Conservation (phyloP, 192 early-diverging fungal species). For the Backusella tarrabulga region DNA sequence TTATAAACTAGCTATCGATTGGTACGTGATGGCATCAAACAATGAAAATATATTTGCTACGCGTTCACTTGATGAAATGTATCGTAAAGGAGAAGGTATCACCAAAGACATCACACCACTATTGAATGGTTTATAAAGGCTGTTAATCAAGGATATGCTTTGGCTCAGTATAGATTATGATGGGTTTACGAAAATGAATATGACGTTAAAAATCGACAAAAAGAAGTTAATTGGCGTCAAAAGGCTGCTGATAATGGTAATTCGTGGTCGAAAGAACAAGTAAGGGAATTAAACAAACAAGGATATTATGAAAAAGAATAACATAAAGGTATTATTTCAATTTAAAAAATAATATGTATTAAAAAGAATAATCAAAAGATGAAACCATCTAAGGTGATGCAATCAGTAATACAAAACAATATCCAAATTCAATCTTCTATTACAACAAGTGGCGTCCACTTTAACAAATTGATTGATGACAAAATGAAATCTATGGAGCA, state of each 20-base stretch:
- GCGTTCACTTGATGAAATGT: accelerated
- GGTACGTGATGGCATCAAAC: not conserved
- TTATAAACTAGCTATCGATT: not conserved
- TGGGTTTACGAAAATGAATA: not conserved
- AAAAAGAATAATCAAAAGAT: too few relatives aligned
- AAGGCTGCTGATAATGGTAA: not conserved
- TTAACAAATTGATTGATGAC: not conserved
- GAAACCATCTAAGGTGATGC: not conserved
- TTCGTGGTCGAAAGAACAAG: too few relatives aligned
- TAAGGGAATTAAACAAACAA: not conserved
- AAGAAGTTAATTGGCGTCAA: not conserved
- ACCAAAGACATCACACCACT: not conserved
- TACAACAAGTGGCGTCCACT: too few relatives aligned
- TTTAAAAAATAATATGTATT: too few relatives aligned
- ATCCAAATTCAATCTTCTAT: too few relatives aligned
- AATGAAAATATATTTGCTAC: not conserved
- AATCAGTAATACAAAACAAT: not conserved
- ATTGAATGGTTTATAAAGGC: not conserved
- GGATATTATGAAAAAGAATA: not conserved
- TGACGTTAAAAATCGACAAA: not conserved
- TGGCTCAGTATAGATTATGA: not conserved
- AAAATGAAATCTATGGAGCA: not conserved
- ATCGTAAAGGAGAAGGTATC: not conserved
- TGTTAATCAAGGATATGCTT: not conserved
- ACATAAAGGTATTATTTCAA: not conserved